Evolutionary conservation across 176 grass and related monocot species (phyloP).

Genomic region (Bonia amplexicaulis): DNA sequence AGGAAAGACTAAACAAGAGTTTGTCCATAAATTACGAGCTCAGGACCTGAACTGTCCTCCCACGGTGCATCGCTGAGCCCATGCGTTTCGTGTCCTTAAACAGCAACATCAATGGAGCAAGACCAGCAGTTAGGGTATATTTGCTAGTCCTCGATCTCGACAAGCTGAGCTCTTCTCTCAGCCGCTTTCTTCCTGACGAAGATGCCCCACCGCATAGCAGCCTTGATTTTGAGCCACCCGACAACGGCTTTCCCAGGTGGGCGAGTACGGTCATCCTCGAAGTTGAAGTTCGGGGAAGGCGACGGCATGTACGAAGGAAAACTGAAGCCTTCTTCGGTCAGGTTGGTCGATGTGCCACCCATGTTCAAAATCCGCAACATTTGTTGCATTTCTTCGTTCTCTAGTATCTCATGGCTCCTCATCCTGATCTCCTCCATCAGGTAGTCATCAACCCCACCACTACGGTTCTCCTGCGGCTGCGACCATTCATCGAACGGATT

Average conservation of each 20-base stretch:
- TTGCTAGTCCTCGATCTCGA: constrained; percentile 84
- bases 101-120: constrained; percentile 1
- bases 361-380: constrained; percentile 73
- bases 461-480: constrained; percentile 31
- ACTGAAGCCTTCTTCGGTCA: constrained; percentile 47
- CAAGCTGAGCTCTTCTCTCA: constrained; percentile 94
- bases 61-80: not conserved
- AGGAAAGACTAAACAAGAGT: not conserved
- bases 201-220: constrained; percentile 98
- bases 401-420: constrained; percentile 89
- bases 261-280: constrained; percentile 46
- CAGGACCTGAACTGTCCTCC: constrained; percentile 21
- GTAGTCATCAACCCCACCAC: constrained; percentile 61
- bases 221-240: constrained; percentile 98
- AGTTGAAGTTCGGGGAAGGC: constrained; percentile 44
- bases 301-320: constrained; percentile 53
- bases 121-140: not conserved
- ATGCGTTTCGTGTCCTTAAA: not conserved
- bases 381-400: constrained; percentile 97
- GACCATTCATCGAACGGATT: constrained; percentile 52
- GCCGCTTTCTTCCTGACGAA: constrained; percentile 97
- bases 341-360: constrained; percentile 55
- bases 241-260: constrained; percentile 77
- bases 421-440: constrained; percentile 93
- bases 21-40: constrained; percentile 14